Evolutionary conservation across 129 eudicot species (phyloP).

Genomic region (Escallonia rubra): DNA sequence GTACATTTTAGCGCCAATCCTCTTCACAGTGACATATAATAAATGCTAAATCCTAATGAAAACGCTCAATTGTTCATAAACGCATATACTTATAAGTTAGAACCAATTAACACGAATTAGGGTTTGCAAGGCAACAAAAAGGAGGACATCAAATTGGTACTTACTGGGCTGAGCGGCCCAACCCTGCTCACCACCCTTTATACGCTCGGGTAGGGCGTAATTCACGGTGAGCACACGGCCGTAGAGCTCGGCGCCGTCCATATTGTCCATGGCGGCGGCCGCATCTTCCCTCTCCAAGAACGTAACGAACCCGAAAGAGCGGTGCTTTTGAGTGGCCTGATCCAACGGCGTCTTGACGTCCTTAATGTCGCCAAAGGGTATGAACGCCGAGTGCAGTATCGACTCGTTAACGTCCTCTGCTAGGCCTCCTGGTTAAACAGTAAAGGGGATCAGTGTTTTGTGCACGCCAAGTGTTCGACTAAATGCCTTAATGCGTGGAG

Average conservation of each 20-base stretch:
- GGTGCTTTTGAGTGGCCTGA: constrained; percentile 94
- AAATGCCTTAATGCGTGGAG: background rate
- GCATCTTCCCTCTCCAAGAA: constrained; percentile 91
- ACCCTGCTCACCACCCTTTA: constrained; percentile 97
- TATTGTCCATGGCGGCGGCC: constrained; percentile 94
- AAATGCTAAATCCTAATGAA: too few species aligned
- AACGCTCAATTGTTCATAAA: background rate
- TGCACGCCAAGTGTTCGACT: background rate
- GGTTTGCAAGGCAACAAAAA: constrained; percentile 11
- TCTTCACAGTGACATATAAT: background rate
- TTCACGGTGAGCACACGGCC: constrained; percentile 96
- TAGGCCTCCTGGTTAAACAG: constrained; percentile 53
- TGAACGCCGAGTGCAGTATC: constrained; percentile 89
- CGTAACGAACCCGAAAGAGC: constrained; percentile 90
- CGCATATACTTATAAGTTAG: background rate
- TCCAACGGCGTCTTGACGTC: constrained; percentile 96
- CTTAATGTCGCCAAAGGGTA: constrained; percentile 93
- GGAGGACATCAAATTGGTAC: constrained; percentile 5
- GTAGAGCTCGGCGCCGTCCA: constrained; percentile 97
- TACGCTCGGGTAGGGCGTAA: constrained; percentile 78
- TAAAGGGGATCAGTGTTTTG: too few species aligned
- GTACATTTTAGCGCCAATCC: background rate
- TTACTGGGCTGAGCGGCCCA: constrained; percentile 98
- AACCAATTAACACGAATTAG: background rate
- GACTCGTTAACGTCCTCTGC: constrained; percentile 95